A percentile compares a stretch with the other conserved stretches of the same genome.
phyloP scores from a whole-genome alignment of 306 rosid species.

The Medicago arabica region DNA sequence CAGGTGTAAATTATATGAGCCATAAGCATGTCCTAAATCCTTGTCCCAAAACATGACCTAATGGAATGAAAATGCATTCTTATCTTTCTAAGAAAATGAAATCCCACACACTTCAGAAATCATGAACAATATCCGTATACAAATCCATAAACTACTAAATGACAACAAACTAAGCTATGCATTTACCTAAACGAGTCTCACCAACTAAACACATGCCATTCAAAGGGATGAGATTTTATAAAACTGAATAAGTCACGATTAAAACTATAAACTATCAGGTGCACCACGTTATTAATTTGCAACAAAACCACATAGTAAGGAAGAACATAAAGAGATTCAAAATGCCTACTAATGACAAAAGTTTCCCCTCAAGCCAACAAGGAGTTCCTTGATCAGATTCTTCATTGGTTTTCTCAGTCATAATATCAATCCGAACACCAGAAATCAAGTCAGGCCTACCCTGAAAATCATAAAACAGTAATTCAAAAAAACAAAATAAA shows the following conservation, averaged over 20 bases:
- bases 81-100: conserved; percentile 28
- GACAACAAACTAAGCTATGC: conserved; percentile 26
- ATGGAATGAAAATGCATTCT: conserved; percentile 23
- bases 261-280: conserved; percentile 17
- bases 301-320: conserved; percentile 17
- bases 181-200: conserved; percentile 4
- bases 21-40: not conserved
- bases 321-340: conserved; percentile 26
- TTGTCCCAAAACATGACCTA: conserved; percentile 5
- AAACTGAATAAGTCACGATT: conserved; percentile 5
- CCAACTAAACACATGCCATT: conserved; percentile 1
- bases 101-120: conserved; percentile 22
- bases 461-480: conserved; percentile 53
- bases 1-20: conserved; percentile 13
- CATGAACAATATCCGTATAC: conserved; percentile 15
- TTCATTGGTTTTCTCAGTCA: conserved; percentile 67
- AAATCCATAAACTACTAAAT: conserved; percentile 13
- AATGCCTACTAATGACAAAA: conserved; percentile 70
- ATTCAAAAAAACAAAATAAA: conserved; percentile 38
- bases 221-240: conserved; percentile 26
- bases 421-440: conserved; percentile 77
- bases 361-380: conserved; percentile 65
- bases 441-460: conserved; percentile 80
- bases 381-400: conserved; percentile 54
- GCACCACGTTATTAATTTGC: conserved; percentile 17